Base-by-base conservation (phyloP, 805 yeast species). In the Brettanomyces bruxellensis region DNA sequence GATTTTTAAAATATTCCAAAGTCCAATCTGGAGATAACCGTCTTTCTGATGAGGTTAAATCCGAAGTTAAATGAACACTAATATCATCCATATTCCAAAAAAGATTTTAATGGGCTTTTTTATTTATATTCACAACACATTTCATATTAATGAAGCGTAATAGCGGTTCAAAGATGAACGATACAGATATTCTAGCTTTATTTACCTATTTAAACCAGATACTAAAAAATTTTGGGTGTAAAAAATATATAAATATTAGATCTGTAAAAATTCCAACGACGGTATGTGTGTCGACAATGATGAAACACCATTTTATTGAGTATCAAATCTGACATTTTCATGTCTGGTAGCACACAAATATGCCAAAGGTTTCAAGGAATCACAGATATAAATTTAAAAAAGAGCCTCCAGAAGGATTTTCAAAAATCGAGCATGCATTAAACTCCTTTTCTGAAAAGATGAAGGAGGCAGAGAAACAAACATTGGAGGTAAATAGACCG, bases 371-470 rank as follows among this genome's bases (percentile, higher is more conserved):
- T 32, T 34, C 48, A 14, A 40, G 32, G 7, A 45, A 44, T 11
- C 45, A 44, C 25, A 45, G 64, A 59, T 48, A 64, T 71, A 37
- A 75, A 34, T 28, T 28, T 9, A 36, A 36, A 36, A 48, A 72
- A 49, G 64, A 67, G 34, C 81, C 90, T 0, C 96, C 96, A 1
- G 79, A 72, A 3, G 96, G 91, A 4, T 88, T 73, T 59, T 75
- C 72, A 3, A 80, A 79, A 53, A 73, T 89, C 11, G 78, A 78
- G 51, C 82, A 86, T 2, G 82, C 90, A 0, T 56, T 88, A 13
- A 62, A 64, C 2, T 81, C 81, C 47, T 83, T 83, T 53, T 76
- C 72, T 18, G 66, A 68, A 23, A 75, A 77, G 51, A 64, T 87
- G 49, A 80, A 79, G 60, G 80, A 75, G 30, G 69, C 73, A 4